Evolutionary conservation across 1,139 yeast genomes (phyloP).

Genomic region (Sugiyamaella castrensis): DNA sequence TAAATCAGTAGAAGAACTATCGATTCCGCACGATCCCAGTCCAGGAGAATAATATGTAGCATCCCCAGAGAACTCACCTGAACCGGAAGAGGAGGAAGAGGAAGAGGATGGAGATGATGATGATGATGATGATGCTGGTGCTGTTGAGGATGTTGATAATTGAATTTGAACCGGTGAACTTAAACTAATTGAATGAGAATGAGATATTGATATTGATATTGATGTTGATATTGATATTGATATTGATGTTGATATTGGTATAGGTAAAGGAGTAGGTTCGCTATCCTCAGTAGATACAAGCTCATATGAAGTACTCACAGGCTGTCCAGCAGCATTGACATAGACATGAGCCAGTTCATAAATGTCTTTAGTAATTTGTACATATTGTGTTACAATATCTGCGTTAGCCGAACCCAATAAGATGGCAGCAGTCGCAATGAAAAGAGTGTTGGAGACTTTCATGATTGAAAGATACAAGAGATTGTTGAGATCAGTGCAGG

Average conservation of each 20-base stretch:
- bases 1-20: slow-evolving; percentile 47
- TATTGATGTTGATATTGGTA: slow-evolving; percentile 5
- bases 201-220: slow-evolving; percentile 6
- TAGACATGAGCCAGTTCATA: slow-evolving; percentile 37
- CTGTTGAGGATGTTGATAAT: slow-evolving; percentile 5
- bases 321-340: slow-evolving; percentile 37
- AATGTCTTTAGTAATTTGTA: slow-evolving; percentile 33
- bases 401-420: background rate
- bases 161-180: background rate
- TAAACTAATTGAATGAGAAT: background rate
- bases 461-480: too few species aligned
- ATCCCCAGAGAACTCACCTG: slow-evolving; percentile 43
- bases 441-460: too few species aligned
- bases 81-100: slow-evolving; percentile 23
- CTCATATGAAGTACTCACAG: slow-evolving; percentile 33
- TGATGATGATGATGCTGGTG: slow-evolving; percentile 11
- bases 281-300: slow-evolving; percentile 26
- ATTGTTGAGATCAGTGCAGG: too few species aligned
- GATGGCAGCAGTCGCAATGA: background rate
- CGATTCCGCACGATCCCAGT: slow-evolving; percentile 60
- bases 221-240: too few species aligned
- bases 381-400: slow-evolving; percentile 35
- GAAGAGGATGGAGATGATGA: slow-evolving; percentile 18
- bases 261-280: slow-evolving; percentile 6
- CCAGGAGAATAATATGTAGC: slow-evolving; percentile 61